Percentiles rank a stretch among this genome's conserved stretches.
Conservation (phyloP, 108 stramenopile genomes). For the Nannochloropsis oceanica region DNA sequence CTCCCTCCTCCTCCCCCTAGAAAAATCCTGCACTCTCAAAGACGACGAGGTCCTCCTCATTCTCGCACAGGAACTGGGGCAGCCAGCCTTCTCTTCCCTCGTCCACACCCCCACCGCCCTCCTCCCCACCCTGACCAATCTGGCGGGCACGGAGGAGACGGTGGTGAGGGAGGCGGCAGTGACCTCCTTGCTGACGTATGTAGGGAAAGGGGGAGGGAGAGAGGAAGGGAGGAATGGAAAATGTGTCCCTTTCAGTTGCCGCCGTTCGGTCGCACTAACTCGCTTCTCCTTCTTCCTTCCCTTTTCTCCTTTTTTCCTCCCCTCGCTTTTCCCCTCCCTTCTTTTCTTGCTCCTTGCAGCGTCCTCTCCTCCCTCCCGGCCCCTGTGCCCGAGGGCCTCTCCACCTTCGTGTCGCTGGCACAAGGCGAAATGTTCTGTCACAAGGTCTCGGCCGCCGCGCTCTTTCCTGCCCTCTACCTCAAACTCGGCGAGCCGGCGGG, state of each 20-base stretch:
- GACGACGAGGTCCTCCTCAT: not conserved
- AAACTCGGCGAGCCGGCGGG: not conserved
- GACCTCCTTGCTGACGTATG: not conserved
- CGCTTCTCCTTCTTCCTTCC: not conserved
- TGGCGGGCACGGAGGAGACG: not conserved
- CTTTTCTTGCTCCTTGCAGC: not conserved
- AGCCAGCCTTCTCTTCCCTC: not conserved
- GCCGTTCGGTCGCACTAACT: not conserved
- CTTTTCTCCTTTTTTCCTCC: not conserved
- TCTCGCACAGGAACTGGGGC: not conserved
- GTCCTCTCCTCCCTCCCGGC: not conserved
- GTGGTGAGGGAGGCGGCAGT: not conserved
- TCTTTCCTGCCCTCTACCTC: not conserved
- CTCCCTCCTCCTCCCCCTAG: not conserved
- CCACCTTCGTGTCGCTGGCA: not conserved
- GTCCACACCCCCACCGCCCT: not conserved
- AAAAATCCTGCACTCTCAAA: not conserved
- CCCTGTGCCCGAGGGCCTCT: not conserved
- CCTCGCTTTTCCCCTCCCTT: not conserved
- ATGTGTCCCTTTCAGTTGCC: not conserved
- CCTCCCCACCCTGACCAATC: not conserved
- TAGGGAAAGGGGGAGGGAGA: not conserved
- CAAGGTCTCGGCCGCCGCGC: not conserved
- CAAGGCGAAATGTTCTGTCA: not conserved
- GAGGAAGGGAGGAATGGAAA: not conserved